phyloP scores from a whole-genome alignment of 371 early-diverging fungal genomes.

The Mucor mucedo region DNA sequence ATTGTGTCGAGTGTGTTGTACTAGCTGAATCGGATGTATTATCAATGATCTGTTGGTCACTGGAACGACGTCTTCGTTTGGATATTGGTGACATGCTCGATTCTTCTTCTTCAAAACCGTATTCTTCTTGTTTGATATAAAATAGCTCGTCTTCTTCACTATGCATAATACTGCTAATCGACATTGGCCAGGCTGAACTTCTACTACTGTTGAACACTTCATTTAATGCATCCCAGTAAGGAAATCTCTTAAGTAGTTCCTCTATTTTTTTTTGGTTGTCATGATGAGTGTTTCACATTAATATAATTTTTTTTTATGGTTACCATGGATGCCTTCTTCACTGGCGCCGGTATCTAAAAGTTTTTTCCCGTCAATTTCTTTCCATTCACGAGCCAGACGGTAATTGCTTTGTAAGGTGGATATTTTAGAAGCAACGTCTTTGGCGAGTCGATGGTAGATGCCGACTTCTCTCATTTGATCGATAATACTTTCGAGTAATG shows the following conservation, averaged over 20 bases:
- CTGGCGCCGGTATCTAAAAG: slow-evolving; percentile 41
- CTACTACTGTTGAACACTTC: slow-evolving; percentile 39
- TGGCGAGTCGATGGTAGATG: slow-evolving; percentile 51
- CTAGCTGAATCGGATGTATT: slow-evolving; percentile 22
- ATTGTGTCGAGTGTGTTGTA: slow-evolving; percentile 27
- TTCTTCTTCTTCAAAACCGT: slow-evolving; percentile 26
- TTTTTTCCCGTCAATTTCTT: slow-evolving; percentile 44
- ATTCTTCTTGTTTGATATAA: slow-evolving; percentile 29
- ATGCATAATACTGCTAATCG: slow-evolving; percentile 51
- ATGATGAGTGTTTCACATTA: background rate
- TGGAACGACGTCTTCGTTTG: slow-evolving; percentile 30
- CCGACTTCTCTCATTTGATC: slow-evolving; percentile 51
- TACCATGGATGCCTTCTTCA: slow-evolving; percentile 50
- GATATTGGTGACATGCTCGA: background rate
- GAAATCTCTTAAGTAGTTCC: slow-evolving; percentile 52
- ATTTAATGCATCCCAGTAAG: slow-evolving; percentile 53
- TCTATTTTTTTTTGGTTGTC: slow-evolving; percentile 23
- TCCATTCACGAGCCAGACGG: slow-evolving; percentile 52
- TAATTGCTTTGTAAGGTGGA: slow-evolving; percentile 55
- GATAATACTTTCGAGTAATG: slow-evolving; percentile 47
- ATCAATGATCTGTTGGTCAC: slow-evolving; percentile 23
- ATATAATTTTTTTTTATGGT: slow-evolving; percentile 15
- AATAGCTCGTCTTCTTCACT: slow-evolving; percentile 27
- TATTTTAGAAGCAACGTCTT: slow-evolving; percentile 53
- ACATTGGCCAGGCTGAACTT: slow-evolving; percentile 46